phyloP scores from a whole-genome alignment of 129 eudicot genomes.

The carrot (Daucus carota) region DH1_v3.0 NC_030389.2:34356501-34357000 shows the following conservation, averaged over 20 bases:
- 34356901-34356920: too few relatives aligned
- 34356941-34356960: too few relatives aligned
- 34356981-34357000: too few relatives aligned
- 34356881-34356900: too few relatives aligned
- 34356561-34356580: constrained; percentile 1
- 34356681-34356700: constrained; percentile 10
- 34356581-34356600: not conserved
- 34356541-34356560: not conserved
- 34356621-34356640: not conserved
- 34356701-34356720: constrained; percentile 6
- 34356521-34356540: not conserved
- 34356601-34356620: not conserved
- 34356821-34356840: too few relatives aligned
- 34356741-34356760: not conserved
- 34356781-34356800: not conserved
- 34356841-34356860: too few relatives aligned
- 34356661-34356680: constrained; percentile 13
- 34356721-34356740: not conserved
- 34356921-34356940: too few relatives aligned
- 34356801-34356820: not conserved
- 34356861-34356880: too few relatives aligned
- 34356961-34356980: too few relatives aligned
- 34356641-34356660: not conserved
- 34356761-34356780: not conserved
- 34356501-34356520: not conserved